Conservation (phyloP, 2,329 filamentous ascomycete genomes). For the Dothistroma septosporum region DNA sequence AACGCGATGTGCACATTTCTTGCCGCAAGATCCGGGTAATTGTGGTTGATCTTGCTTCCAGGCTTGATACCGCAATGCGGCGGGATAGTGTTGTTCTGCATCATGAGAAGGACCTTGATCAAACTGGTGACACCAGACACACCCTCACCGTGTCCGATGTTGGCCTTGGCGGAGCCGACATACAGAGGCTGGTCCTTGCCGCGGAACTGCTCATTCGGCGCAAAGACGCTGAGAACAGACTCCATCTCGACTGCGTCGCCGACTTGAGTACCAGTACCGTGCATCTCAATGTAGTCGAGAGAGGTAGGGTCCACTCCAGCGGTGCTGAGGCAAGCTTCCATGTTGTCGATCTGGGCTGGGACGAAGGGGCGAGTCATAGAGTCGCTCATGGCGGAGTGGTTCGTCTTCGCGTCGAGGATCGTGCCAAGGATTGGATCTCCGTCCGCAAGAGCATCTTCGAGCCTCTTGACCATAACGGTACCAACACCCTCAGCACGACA, state of each 20-base stretch:
- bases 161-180: constrained; percentile 28
- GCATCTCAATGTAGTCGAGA: constrained; percentile 11
- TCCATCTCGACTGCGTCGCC: constrained; percentile 17
- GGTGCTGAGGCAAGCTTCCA: constrained; percentile 7
- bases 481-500: constrained; percentile 31
- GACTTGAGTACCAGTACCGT: constrained; percentile 18
- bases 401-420: constrained; percentile 36
- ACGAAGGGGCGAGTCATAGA: constrained; percentile 13
- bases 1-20: constrained; percentile 6
- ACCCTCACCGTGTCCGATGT: constrained; percentile 29
- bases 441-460: constrained; percentile 35
- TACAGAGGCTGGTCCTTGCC: constrained; percentile 15
- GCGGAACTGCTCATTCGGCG: neutral
- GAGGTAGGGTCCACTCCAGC: constrained; percentile 5
- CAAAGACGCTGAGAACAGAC: constrained; percentile 5
- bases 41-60: constrained; percentile 12
- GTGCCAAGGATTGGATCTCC: constrained; percentile 35
- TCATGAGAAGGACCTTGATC: constrained; percentile 37
- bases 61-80: constrained; percentile 9
- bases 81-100: constrained; percentile 23
- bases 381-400: constrained; percentile 22
- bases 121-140: constrained; percentile 37
- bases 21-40: constrained; percentile 3
- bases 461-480: constrained; percentile 37
- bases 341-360: constrained; percentile 15